Base-by-base conservation (phyloP, 2,329 filamentous ascomycete genomes). In the Neofusicoccum umdonicola region DNA sequence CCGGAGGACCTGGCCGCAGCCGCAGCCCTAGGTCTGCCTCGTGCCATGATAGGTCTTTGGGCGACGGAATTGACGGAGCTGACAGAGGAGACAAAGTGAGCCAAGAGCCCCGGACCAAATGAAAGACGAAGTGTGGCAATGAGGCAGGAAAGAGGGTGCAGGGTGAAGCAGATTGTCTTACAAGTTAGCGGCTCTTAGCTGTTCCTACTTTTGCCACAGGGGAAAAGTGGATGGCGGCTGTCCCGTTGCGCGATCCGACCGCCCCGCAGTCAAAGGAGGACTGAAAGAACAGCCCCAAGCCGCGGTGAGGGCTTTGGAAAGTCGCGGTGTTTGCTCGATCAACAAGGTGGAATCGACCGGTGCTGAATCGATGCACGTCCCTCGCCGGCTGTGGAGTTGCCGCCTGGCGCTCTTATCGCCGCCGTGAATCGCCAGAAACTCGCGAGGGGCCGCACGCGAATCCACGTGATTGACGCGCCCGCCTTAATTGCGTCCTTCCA, bases 181-280 rank as follows among this genome's bases (percentile, higher is more conserved):
- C 34, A 50, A 34, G 13, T 51, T 62, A 62, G 58, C 19, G 58
- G 58, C 44, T 39, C 13, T 50, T 41, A 51, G 34, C 35, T 27
- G 45, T 19, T 51, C 35, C 13, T 62, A 39, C 47, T 42, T 62
- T 62, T 51, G 58, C 58, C 58, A 62, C 58, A 51, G 37, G 37
- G 58, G 45, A 62, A 62, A 62, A 34, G 31, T 44, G 35, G 31
- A 60, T 31, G 42, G 31, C 22, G 34, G 27, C 15, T 37, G 42
- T 22, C 11, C 34, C 42, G 27, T 19, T 37, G 42, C 56, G 12
- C 15, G 12, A 34, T 12, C 22, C 41, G 39, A 27, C 19, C 17
- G n/a, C 3, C 17, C 3, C 42, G n/a, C 19, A 19, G 35, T 45
- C 12, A 60, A 60, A 47, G 42, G 22, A 13, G 4, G 27, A n/a